Percentiles rank a stretch among this genome's conserved stretches.
Conservation (phyloP, 306 rosid genomes). For the Acacia crassicarpa region DNA sequence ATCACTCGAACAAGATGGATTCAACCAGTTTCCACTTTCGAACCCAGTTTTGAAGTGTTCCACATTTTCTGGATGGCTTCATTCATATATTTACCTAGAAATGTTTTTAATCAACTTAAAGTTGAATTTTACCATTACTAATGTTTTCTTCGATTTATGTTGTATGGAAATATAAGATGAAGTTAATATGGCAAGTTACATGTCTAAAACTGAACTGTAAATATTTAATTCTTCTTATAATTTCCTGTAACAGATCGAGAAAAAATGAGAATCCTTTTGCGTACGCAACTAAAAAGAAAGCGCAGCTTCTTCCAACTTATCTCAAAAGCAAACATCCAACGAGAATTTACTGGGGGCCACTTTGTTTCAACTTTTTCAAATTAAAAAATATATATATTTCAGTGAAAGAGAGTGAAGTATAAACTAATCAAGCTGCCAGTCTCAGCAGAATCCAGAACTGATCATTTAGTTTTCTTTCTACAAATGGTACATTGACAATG, state of each 20-base stretch:
- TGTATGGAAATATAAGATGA: neutral
- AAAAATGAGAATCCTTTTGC: neutral
- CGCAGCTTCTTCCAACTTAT: neutral
- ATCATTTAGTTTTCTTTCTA: conserved; percentile 29
- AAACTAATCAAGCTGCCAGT: neutral
- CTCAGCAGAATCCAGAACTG: conserved; percentile 21
- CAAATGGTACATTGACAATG: conserved; percentile 28
- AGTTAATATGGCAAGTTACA: neutral
- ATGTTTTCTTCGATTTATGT: neutral
- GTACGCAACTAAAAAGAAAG: neutral
- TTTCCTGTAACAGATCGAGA: neutral
- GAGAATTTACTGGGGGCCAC: neutral
- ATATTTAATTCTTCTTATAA: neutral
- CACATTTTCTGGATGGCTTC: neutral
- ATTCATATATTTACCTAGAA: too few relatives aligned
- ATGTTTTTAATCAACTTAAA: neutral
- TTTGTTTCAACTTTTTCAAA: neutral
- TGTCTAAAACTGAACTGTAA: neutral
- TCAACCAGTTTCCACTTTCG: neutral
- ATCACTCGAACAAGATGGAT: neutral
- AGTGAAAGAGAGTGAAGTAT: neutral
- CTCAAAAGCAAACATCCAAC: neutral
- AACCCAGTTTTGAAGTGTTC: neutral
- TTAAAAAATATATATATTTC: neutral
- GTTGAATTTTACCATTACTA: neutral